Percentiles rank a stretch among this genome's conserved stretches.
Conservation (phyloP, 176 grass and related monocot species). For the Eragrostis nindensis region DNA sequence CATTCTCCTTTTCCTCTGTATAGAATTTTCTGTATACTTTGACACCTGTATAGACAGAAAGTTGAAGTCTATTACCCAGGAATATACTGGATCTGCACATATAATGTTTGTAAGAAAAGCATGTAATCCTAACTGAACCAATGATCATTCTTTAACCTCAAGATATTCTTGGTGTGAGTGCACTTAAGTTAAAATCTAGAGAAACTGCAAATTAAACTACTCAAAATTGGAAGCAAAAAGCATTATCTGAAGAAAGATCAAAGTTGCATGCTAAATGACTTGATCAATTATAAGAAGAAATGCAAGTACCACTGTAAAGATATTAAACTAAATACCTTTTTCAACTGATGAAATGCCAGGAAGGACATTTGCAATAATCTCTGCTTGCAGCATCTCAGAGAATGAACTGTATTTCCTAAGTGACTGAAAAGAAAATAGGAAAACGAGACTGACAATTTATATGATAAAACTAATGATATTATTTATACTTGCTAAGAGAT, state of each 20-base stretch:
- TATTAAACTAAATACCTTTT: conserved; percentile 59
- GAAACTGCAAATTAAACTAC: conserved; percentile 9
- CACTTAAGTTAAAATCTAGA: not conserved
- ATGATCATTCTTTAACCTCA: not conserved
- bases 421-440: conserved; percentile 54
- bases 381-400: conserved; percentile 74
- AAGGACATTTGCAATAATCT: conserved; percentile 82
- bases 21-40: conserved; percentile 89
- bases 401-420: conserved; percentile 68
- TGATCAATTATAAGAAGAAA: conserved; percentile 9
- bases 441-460: conserved; percentile 12
- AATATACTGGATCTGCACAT: not conserved
- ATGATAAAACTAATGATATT: not conserved
- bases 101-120: not conserved
- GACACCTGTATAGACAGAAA: conserved; percentile 59
- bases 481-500: not conserved
- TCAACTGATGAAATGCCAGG: conserved; percentile 71
- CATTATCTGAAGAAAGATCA: not conserved
- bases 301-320: not conserved
- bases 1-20: conserved; percentile 66
- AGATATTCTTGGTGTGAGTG: not conserved
- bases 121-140: conserved; percentile 6
- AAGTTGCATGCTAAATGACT: conserved; percentile 2
- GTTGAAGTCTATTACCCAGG: conserved; percentile 1
- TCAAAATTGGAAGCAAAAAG: conserved; percentile 12